These are phyloP conservation scores for Cryptococcus sp. DNA, from an alignment of 1,284 basidiomycete genomes.

Conservation along the genomic window DNA sequence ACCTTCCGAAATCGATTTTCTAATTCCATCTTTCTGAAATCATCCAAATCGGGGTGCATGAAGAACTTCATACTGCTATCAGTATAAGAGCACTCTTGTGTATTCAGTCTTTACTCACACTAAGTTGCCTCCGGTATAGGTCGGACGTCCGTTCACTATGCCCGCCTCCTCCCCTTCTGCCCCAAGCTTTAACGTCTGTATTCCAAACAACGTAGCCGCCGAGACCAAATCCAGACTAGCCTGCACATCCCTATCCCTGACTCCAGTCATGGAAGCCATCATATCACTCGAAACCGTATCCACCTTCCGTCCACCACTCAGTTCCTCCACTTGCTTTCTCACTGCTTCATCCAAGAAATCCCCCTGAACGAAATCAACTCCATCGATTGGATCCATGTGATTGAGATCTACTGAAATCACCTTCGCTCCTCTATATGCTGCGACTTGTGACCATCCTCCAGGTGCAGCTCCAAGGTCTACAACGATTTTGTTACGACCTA, in stretches of 20 bases:
- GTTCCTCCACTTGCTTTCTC: conserved; percentile 32
- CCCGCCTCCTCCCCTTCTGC: conserved; percentile 7
- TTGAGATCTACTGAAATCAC: conserved; percentile 73
- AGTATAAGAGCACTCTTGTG: not conserved
- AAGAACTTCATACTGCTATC: conserved; percentile 43
- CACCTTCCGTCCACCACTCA: conserved; percentile 15
- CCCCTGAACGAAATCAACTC: conserved; percentile 64
- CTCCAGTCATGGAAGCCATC: conserved; percentile 49
- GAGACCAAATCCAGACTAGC: conserved; percentile 42
- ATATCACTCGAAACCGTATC: conserved; percentile 50
- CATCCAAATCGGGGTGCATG: conserved; percentile 41
- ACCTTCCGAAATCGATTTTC: conserved; percentile 40
- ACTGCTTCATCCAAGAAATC: conserved; percentile 68
- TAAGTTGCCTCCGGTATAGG: conserved; percentile 36
- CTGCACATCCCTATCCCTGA: conserved; percentile 39
- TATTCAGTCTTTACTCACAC: conserved; percentile 29
- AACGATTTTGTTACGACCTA: conserved; percentile 54
- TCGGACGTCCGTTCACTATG: conserved; percentile 6
- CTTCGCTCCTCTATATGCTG: conserved; percentile 48
- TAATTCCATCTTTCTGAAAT: conserved; percentile 36
- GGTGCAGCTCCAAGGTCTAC: conserved; percentile 83
- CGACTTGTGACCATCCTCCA: conserved; percentile 83
- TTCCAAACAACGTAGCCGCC: conserved; percentile 43
- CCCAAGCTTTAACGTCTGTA: conserved; percentile 19
- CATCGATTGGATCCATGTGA: conserved; percentile 61